phyloP scores from a whole-genome alignment of 495 filamentous ascomycete species.

The Talaromyces trachyspermus region DNA sequence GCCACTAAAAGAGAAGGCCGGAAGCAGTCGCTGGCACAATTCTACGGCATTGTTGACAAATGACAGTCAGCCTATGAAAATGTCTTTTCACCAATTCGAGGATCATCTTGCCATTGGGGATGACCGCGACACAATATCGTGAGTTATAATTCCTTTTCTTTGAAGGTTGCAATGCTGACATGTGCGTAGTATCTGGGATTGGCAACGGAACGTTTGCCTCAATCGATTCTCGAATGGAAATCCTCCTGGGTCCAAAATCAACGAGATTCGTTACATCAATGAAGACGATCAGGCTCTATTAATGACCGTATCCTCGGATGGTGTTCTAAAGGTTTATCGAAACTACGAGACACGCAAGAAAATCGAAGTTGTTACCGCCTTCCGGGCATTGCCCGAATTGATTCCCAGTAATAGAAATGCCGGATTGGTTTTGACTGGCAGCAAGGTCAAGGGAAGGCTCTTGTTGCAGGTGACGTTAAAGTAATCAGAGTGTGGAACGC shows the following conservation, averaged over 20 bases:
- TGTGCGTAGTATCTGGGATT: conserved; percentile 74
- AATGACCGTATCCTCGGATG: conserved; percentile 92
- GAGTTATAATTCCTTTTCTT: conserved; percentile 15
- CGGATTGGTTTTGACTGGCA: conserved; percentile 98
- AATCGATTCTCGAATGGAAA: conserved; percentile 91
- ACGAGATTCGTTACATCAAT: conserved; percentile 92
- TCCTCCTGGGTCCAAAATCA: conserved; percentile 83
- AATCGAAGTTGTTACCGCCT: conserved; percentile 83
- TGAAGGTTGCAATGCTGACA: conserved; percentile 17
- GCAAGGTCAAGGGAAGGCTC: conserved; percentile 86
- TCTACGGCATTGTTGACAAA: conserved; percentile 75
- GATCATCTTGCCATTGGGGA: conserved; percentile 92
- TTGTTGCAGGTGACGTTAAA: conserved; percentile 93
- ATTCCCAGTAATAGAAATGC: conserved; percentile 89
- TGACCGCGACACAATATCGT: conserved; percentile 77
- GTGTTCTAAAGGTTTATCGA: conserved; percentile 86
- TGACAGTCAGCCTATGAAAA: conserved; percentile 74
- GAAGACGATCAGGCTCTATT: conserved; percentile 94
- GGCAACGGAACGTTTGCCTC: conserved; percentile 63
- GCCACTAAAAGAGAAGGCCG: conserved; percentile 79
- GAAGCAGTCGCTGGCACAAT: conserved; percentile 76
- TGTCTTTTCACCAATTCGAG: conserved; percentile 98
- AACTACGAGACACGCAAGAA: conserved; percentile 66
- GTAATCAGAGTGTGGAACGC: conserved; percentile 96
- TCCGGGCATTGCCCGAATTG: conserved; percentile 86